Base-by-base conservation (phyloP, 2,329 filamentous ascomycete genomes). In the Cordyceps sp. region DNA sequence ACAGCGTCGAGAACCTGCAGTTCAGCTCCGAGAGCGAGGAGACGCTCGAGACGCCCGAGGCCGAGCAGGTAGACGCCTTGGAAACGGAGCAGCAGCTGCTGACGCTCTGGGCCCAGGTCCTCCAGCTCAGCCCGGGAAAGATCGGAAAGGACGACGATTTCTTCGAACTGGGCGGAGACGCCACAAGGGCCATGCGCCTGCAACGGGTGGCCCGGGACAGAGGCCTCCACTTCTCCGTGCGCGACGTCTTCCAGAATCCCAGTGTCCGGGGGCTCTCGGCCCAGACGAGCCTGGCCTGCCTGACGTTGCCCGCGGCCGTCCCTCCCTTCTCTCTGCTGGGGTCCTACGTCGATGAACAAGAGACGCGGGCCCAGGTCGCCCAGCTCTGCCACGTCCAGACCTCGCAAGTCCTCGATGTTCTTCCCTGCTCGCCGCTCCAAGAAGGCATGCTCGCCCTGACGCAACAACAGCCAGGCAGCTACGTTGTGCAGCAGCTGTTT, bases 151-250 rank as follows among this genome's bases (percentile, higher is more conserved):
- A 48, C 3, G 50, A 54, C 37, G 48, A 49, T 42, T 61, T 61
- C 46, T 57, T 59, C 39, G 45, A 44, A 0, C 46, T 61, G 1
- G 58, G 58, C 1, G 58, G 61, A 5, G 59, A 64, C 43, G 64
- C 61, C 0, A 46, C 62, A 10, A 46, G 48, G 6, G 58, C 59
- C 0, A 62, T 64, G 57, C 52, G 49, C 31, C 43, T 62, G 1
- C 54, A 59, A 16, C 1, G 20, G 8, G 12, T 29, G 21, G 21
- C 26, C 8, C 26, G 26, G 10, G 21, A 29, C 9, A n/a, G 18
- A 10, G 27, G 27, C 16, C 21, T 33, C 47, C 55, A 3, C 43
- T 45, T 29, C 52, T 54, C 5, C 45, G 52, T 33, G 42, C 36
- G 4, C 38, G 39, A 31, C 26, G 15, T 27, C 24, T 26, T 25